These are phyloP conservation scores for Aphanomyces stellatus DNA, from an alignment of 352 stramenopile genomes.

Conservation along the genomic window DNA sequence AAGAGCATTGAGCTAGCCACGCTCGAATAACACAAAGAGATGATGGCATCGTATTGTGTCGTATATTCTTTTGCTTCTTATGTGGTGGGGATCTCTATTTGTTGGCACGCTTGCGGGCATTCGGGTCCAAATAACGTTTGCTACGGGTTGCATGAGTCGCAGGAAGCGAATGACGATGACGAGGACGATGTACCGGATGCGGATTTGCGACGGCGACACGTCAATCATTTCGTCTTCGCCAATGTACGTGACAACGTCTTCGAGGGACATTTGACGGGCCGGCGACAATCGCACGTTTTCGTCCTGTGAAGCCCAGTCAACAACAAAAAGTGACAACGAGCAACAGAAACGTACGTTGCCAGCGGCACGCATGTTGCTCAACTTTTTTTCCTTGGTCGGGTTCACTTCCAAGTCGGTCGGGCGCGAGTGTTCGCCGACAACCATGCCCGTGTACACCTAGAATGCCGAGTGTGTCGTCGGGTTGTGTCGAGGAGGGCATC, in stretches of 20 bases:
- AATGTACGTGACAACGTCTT: conserved; percentile 98
- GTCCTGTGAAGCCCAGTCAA: conserved; percentile 38
- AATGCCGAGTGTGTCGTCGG: too few species aligned
- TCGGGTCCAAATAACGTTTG: conserved; percentile 15
- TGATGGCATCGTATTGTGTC: neutral
- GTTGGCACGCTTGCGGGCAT: conserved; percentile 11
- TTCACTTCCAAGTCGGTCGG: conserved; percentile 96
- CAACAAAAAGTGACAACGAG: neutral
- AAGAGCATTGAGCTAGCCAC: neutral
- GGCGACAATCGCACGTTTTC: conserved; percentile 93
- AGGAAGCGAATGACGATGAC: neutral
- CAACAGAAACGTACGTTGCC: conserved; percentile 41
- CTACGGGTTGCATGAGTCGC: neutral
- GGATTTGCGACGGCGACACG: conserved; percentile 91
- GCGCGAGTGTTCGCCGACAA: conserved; percentile 96
- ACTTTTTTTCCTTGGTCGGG: conserved; percentile 95
- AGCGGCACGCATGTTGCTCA: conserved; percentile 94
- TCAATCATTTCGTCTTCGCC: conserved; percentile 98
- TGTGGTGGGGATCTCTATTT: neutral
- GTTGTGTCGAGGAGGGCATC: neutral
- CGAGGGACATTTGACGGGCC: conserved; percentile 89
- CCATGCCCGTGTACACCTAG: conserved; percentile 96
- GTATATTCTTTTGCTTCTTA: neutral
- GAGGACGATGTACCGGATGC: conserved; percentile 54
- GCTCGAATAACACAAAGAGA: neutral